Evolutionary conservation across 176 grass and related monocot genomes (phyloP), one percentile per base, ranked within the genome.

Genomic region (Otatea glauca): DNA sequence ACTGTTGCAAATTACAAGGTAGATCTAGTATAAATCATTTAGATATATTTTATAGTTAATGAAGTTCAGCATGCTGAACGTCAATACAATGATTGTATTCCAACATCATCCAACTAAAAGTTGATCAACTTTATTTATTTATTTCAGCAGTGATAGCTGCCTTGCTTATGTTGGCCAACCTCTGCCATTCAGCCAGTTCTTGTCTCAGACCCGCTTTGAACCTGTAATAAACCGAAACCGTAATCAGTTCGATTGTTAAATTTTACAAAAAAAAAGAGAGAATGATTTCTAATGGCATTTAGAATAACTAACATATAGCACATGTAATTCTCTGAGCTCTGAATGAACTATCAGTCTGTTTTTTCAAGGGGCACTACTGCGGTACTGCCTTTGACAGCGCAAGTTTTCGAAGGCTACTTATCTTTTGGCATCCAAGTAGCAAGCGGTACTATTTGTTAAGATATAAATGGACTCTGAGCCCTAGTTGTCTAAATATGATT

Each of bases 161-260:
- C 2, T 56, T 80, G 82, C 75, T 20, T 59, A 34, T 80, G 50
- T 69, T 43, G 50, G 61, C 62, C 69, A 89, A 68, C 41, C 65
- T 89, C 43, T n/a, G 18, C 61, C 70, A 9, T 59, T 48, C 41
- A 59, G 15, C 29, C 4, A 66, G 9, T 84, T 80, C 25, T 15
- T 74, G 29, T 41, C n/a, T 81, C 62, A 81, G 42, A 41, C 29
- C 59, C 56, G 8, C 50, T 13, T 61, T 41, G 70, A 69, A 51
- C 61, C 85, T 87, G 64, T 9, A 59, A 44, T 68, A n/a, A n/a
- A n/a, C n/a, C n/a, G n/a, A n/a, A n/a, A n/a, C n/a, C n/a, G n/a
- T n/a, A n/a, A n/a, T n/a, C n/a, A n/a, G n/a, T n/a, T n/a, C n/a
- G n/a, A n/a, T n/a, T n/a, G n/a, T n/a, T n/a, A n/a, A n/a, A n/a